phyloP scores from a whole-genome alignment of 495 filamentous ascomycete species.

The Rhypophila decipiens region DNA sequence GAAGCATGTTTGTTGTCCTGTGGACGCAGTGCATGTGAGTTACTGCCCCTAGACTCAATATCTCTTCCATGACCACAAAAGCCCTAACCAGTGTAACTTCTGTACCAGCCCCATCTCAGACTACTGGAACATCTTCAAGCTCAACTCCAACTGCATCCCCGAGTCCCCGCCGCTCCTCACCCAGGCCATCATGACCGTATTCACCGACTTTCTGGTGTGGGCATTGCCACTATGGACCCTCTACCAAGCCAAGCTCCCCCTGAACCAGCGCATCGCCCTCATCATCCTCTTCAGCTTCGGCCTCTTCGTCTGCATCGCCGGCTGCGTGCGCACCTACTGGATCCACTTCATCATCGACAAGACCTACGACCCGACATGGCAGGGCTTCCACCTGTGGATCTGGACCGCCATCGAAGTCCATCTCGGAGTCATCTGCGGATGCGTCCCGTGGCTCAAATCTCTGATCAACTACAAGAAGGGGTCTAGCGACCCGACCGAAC shows the following conservation, averaged over 20 bases:
- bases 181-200: constrained; percentile 25
- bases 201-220: constrained; percentile 35
- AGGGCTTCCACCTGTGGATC: constrained; percentile 32
- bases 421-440: constrained; percentile 34
- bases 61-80: neutral
- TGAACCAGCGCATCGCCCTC: constrained; percentile 14
- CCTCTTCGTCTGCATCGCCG: constrained; percentile 17
- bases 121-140: constrained; percentile 26
- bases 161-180: constrained; percentile 20
- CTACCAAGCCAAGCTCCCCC: constrained; percentile 20
- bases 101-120: constrained; percentile 23
- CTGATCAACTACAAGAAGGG: constrained; percentile 14
- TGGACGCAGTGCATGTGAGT: constrained; percentile 22
- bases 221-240: constrained; percentile 34
- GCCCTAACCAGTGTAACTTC: neutral
- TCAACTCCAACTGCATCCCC: constrained; percentile 14
- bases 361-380: constrained; percentile 31
- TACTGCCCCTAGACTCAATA: neutral
- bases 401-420: constrained; percentile 39
- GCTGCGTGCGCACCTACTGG: constrained; percentile 19
- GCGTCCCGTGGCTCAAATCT: constrained; percentile 31
- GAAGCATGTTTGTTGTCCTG: constrained; percentile 25
- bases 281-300: constrained; percentile 22
- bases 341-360: constrained; percentile 18
- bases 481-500: neutral